These are phyloP conservation scores for Citrullus colocynthis DNA, from an alignment of 306 rosid species.

Conservation along the genomic window DNA sequence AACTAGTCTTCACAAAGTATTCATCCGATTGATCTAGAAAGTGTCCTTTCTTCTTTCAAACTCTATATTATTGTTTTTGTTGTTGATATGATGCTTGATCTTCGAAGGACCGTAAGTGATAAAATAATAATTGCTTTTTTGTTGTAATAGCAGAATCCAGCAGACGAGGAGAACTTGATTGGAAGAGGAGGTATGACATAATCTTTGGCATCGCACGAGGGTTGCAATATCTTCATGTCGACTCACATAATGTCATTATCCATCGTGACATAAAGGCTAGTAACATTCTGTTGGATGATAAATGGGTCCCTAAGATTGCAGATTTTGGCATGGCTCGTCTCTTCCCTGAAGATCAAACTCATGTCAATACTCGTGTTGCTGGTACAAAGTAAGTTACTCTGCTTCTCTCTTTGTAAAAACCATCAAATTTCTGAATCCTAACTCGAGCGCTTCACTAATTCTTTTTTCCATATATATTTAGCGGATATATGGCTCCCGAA, in stretches of 20 bases:
- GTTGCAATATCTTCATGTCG: constrained; percentile 88
- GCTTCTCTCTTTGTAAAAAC: background rate
- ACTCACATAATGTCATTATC: constrained; percentile 69
- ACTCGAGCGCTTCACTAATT: background rate
- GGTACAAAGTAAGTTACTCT: constrained; percentile 76
- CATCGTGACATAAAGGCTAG: constrained; percentile 94
- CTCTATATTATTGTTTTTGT: background rate
- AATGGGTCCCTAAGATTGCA: constrained; percentile 91
- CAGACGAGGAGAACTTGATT: constrained; percentile 53
- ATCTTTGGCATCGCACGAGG: constrained; percentile 79
- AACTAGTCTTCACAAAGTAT: background rate
- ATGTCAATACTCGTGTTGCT: constrained; percentile 85
- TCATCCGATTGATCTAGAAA: background rate
- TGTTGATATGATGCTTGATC: background rate
- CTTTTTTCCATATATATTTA: constrained; percentile 12
- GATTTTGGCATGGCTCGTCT: constrained; percentile 99
- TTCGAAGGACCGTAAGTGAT: background rate
- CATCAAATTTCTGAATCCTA: background rate
- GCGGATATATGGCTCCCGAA: constrained; percentile 97
- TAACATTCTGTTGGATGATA: constrained; percentile 73
- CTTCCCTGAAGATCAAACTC: constrained; percentile 87
- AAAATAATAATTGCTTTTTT: background rate
- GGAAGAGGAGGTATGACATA: constrained; percentile 67
- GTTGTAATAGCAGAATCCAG: constrained; percentile 33
- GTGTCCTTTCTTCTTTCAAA: background rate